These are phyloP conservation scores for Acanthamoeba sp. DNA, from an alignment of 208 protist species.

Conservation along the genomic window DNA sequence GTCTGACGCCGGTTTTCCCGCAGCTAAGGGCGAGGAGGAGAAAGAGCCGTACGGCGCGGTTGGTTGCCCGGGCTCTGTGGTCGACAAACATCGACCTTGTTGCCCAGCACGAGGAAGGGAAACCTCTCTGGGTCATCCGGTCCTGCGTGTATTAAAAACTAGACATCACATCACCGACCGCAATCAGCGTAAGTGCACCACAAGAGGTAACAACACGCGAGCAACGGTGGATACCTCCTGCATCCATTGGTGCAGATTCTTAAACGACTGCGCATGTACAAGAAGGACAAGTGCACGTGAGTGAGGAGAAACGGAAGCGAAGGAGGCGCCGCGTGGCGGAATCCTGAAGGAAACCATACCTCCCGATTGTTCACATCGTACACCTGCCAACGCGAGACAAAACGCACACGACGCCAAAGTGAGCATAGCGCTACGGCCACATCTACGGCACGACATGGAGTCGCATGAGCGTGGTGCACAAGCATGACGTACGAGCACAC, in stretches of 20 bases:
- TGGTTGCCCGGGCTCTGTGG: not conserved
- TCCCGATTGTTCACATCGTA: slow-evolving; percentile 63
- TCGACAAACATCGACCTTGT: slow-evolving; percentile 94
- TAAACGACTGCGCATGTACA: not conserved
- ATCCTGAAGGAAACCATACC: not conserved
- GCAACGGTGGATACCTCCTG: not conserved
- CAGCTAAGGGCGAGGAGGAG: not conserved
- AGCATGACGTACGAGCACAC: slow-evolving; percentile 78
- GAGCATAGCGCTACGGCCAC: too few species aligned
- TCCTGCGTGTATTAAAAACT: slow-evolving; percentile 73
- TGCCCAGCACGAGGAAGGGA: slow-evolving; percentile 97
- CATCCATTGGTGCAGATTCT: slow-evolving; percentile 36
- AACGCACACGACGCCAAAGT: too few species aligned
- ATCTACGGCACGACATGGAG: not conserved
- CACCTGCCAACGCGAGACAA: too few species aligned
- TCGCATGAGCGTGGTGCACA: not conserved
- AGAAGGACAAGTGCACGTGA: too few species aligned
- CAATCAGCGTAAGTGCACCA: not conserved
- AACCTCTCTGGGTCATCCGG: slow-evolving; percentile 80
- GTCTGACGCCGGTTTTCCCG: not conserved
- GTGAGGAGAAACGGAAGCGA: not conserved
- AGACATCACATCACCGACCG: slow-evolving; percentile 74
- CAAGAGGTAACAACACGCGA: not conserved
- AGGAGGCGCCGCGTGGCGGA: too few species aligned
- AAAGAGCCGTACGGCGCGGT: not conserved